Base-by-base conservation (phyloP, 441 rosid species). In the Erodium texanum region DNA sequence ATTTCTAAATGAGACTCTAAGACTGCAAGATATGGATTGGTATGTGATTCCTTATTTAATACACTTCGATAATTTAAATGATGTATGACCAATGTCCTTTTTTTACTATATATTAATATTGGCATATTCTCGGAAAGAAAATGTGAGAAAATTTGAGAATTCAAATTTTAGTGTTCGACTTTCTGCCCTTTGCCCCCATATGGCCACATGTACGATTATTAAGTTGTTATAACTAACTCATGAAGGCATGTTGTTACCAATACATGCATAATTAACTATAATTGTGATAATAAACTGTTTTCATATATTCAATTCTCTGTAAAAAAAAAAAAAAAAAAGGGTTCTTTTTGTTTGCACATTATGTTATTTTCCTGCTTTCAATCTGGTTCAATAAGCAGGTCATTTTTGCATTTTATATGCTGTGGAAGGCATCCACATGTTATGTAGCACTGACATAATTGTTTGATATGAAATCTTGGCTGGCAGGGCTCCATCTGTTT, bases 401-500 rank as follows among this genome's bases (percentile, higher is more conserved):
- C 8, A n/a, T 52, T 52, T n/a, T 52, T 5, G 58, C 58, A 50
- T 50, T 16, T 50, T 52, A 52, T 52, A 16, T 52, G 2, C 22
- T 18, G 20, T 52, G 19, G 20, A 52, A 16, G 5, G 20, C 19
- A n/a, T 52, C 8, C 22, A 52, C 19, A n/a, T 52, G 59, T 5
- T 16, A 16, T 43, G 50, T 66, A 45, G 34, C 36, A 7, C 4
- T 52, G 59, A n/a, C 20, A 14, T 24, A 52, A 18, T 24, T 23
- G 56, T 7, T 59, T 41, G 27, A 65, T 71, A 16, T 3, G 0
- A 58, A 65, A 16, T 29, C 10, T 34, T 24, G 36, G 36, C 22
- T 80, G 76, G 74, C 84, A 90, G 98, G 98, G 89, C 93, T 75
- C 87, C 98, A 67, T 86, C 93, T 64, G 84, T 90, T 79, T 90